A percentile compares a stretch with the other conserved stretches of the same genome.
Conservation (phyloP, 345 rosid genomes). For the Citrus australasica region DNA sequence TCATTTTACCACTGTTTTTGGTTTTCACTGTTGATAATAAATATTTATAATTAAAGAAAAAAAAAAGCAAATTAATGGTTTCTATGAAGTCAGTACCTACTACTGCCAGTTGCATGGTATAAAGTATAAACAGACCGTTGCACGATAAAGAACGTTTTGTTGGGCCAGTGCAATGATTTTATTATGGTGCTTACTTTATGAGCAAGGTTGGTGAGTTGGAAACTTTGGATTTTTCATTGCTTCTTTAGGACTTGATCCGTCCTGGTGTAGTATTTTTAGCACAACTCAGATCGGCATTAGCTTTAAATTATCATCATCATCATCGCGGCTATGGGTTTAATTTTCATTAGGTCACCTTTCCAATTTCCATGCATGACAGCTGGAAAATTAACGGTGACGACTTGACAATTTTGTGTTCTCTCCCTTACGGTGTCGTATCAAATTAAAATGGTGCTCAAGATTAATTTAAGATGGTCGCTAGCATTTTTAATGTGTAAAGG, state of each 20-base stretch:
- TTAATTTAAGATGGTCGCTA: neutral
- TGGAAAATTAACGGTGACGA: too few relatives aligned
- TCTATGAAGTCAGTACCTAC: neutral
- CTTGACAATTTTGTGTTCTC: too few relatives aligned
- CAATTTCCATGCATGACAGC: neutral
- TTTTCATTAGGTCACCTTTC: neutral
- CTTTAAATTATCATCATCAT: too few relatives aligned
- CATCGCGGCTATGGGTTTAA: neutral
- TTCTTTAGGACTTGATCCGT: neutral
- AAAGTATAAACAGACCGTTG: neutral
- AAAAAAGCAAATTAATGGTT: neutral
- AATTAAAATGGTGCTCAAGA: neutral
- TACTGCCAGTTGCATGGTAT: neutral
- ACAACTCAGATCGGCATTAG: neutral
- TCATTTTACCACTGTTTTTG: neutral
- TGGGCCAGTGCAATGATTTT: neutral
- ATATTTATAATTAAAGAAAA: neutral
- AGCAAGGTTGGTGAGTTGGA: neutral
- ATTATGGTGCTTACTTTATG: neutral
- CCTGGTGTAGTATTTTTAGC: neutral
- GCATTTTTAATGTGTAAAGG: neutral
- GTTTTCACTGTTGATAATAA: slow-evolving; percentile 1
- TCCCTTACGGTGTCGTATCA: too few relatives aligned
- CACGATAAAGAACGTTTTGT: neutral
- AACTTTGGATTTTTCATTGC: neutral